Percentiles rank a stretch among this genome's conserved stretches.
Evolutionary conservation across 2,329 filamentous ascomycete genomes (phyloP).

Genomic region (Keithomyces neogunnii): DNA sequence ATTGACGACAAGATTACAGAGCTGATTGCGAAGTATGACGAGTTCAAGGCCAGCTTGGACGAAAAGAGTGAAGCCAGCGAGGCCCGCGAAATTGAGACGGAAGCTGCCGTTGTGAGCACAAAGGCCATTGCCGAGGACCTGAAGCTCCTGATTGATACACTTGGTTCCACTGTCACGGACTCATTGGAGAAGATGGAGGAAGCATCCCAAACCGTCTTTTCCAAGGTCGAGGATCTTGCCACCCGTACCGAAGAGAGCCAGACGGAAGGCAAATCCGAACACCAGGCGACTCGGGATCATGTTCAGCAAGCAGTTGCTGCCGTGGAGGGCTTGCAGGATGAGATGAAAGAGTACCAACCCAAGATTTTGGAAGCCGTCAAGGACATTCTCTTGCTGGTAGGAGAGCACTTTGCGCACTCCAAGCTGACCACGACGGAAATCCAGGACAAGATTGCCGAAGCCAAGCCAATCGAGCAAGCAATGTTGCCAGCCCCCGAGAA

Average conservation of each 20-base stretch:
- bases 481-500: constrained; percentile 45
- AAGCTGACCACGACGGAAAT: constrained; percentile 53
- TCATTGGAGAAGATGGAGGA: constrained; percentile 80
- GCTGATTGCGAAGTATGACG: constrained; percentile 80
- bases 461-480: constrained; percentile 50
- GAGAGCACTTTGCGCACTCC: constrained; percentile 81
- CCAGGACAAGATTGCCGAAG: constrained; percentile 51
- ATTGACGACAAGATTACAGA: constrained; percentile 63
- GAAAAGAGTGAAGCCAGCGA: constrained; percentile 66
- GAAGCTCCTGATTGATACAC: constrained; percentile 74
- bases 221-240: constrained; percentile 71
- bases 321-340: constrained; percentile 68
- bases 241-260: constrained; percentile 68
- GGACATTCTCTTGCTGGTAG: constrained; percentile 75
- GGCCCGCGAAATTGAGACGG: constrained; percentile 62
- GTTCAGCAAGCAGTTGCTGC: constrained; percentile 65
- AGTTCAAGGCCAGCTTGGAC: constrained; percentile 66
- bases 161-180: constrained; percentile 72
- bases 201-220: constrained; percentile 80
- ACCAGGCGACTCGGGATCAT: constrained; percentile 74
- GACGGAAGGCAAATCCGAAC: constrained; percentile 65
- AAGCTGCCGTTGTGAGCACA: constrained; percentile 64
- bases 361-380: constrained; percentile 80
- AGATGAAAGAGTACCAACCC: constrained; percentile 76
- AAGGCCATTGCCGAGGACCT: constrained; percentile 82